phyloP scores from a whole-genome alignment of 2,329 filamentous ascomycete genomes.

The Cordyceps cicadae region DNA sequence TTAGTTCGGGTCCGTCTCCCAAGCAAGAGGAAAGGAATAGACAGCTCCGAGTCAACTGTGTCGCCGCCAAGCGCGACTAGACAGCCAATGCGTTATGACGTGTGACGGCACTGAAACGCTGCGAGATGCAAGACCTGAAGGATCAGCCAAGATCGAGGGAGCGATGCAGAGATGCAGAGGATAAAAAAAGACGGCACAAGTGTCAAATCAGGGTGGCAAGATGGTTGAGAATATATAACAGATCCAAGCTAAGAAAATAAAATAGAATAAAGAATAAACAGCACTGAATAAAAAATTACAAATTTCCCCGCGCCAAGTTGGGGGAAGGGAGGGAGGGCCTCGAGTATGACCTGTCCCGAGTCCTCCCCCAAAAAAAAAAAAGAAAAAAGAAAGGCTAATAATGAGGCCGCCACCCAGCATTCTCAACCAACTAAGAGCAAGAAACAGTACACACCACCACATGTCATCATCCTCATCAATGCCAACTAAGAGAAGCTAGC shows the following conservation, averaged over 20 bases:
- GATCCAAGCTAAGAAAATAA: background rate
- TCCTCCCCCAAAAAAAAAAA: no score
- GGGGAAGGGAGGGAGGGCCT: background rate
- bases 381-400: no score
- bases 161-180: background rate
- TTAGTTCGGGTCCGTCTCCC: background rate
- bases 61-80: conserved; percentile 4
- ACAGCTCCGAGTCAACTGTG: conserved; percentile 1
- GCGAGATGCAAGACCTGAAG: conserved; percentile 5
- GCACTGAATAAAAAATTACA: background rate
- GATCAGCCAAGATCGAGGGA: background rate
- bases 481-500: background rate
- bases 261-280: background rate
- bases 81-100: conserved; percentile 7
- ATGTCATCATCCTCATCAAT: background rate
- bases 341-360: background rate
- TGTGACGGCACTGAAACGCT: conserved; percentile 6
- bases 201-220: background rate
- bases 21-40: background rate
- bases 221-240: background rate
- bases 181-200: background rate
- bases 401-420: no score
- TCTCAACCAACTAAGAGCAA: no score
- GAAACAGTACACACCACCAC: background rate
- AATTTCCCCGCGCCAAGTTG: background rate